Base-by-base conservation (phyloP, 2,329 filamentous ascomycete genomes). In the Cercospora berteroae region DNA sequence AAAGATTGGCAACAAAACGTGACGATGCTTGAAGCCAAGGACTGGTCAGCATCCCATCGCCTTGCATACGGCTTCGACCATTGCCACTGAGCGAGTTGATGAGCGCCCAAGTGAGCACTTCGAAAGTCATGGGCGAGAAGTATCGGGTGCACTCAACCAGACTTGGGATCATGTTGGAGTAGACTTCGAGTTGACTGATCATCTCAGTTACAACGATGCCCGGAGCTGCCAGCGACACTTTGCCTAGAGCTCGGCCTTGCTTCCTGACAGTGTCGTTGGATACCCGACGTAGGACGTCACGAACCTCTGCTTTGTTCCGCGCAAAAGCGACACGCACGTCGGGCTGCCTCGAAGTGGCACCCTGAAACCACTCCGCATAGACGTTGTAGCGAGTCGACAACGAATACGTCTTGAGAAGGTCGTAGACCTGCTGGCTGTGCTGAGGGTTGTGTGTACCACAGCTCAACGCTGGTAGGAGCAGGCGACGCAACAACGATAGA, bases 121-220 rank as follows among this genome's bases (percentile, higher is more conserved):
- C 95, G 77, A 97, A 97, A 0, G 92, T 94, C 42, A 99, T 82
- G 64, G 92, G 89, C 1, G 94, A 97, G 73, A 98, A 97, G 77
- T 97, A 97, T 74, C 92, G 90, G 44, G 92, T 93, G 75, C 94
- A 97, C 77, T 97, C 93, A 13, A 98, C 94, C 69, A 99, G 92
- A 5, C 93, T 92, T 69, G 97, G 92, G 65, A 97, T 97, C 68
- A 99, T 86, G 76, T 98, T 99, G 77, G 91, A 91, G 78, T 99
- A 99, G 0, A 91, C 90, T 79, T 99, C 94, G 67, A 97, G 92
- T 78, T 97, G 94, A 69, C 89, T 89, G 66, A 99, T 88, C 6
- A 94, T 93, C 65, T 94, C 91, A 74, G 89, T 89, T 81, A 97
- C 97, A 25, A 98, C 94, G 65, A 97, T 86, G 27, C 94, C 94